Evolutionary conservation across 1,284 basidiomycete genomes (phyloP), one percentile per base, ranked within the genome.

Genomic region (Heterobasidion parviporum): DNA sequence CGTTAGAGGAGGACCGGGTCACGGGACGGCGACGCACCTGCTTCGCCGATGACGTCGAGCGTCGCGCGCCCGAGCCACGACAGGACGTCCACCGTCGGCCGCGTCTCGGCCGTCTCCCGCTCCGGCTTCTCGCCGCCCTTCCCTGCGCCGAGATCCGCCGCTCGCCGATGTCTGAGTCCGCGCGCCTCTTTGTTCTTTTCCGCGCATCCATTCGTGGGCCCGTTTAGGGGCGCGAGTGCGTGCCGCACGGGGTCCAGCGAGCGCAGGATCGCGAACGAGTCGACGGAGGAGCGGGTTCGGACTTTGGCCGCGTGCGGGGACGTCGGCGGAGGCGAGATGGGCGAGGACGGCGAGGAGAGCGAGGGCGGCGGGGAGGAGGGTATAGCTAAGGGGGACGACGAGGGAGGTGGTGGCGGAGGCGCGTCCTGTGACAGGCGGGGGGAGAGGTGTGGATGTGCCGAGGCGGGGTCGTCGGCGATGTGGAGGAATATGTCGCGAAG

Each of bases 31-130:
- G 45, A 56, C 67, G 46, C 59, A 74, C 84, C 85, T 16, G 87
- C 83, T 47, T 83, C 72, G 6, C 86, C 86, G 55, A 92, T 88
- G 46, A 86, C 76, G 62, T 89, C 88, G 14, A 90, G 73, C 1
- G 85, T 86, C 8, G 84, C 79, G 36, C 80, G 78, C 1, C 75
- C 78, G 8, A 89, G 74, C 78, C 80, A 86, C 16, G 71, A 64
- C 54, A 86, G 70, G 15, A 81, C 79, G 60, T 91, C 85, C 45
- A 87, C 71, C 20, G 53, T 58, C 54, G 63, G 15, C 52, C 49
- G 15, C 43, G 50, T 41, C 34, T 16, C 18, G 45, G 5, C 26
- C 26, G 26, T 26, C 26, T 46, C 38, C 34, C 20, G 46, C 26
- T 58, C 44, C 36, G 8, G 14, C 33, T n/a, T 18, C 20, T 6